Evolutionary conservation across 495 filamentous ascomycete species (phyloP).

Genomic region (Penicillium roqueforti): DNA sequence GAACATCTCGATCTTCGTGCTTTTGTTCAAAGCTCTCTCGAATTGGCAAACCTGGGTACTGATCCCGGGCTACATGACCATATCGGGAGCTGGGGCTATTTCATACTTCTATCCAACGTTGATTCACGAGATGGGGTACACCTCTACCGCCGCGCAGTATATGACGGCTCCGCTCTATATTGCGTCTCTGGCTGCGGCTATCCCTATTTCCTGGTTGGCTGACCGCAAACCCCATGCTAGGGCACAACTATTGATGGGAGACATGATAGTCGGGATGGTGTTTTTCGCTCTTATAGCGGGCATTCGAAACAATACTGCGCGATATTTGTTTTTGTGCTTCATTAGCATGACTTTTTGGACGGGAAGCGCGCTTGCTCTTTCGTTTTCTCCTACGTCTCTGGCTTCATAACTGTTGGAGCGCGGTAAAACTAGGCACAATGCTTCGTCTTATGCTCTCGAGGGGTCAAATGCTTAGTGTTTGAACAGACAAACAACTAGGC

Average conservation of each 20-base stretch:
- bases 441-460: too few species aligned
- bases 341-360: slow-evolving; percentile 10
- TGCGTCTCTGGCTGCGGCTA: slow-evolving; percentile 12
- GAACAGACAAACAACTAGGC: too few species aligned
- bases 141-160: slow-evolving; percentile 30
- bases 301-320: slow-evolving; percentile 2
- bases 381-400: slow-evolving; percentile 6
- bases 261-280: slow-evolving; percentile 1
- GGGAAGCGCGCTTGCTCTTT: slow-evolving; percentile 3
- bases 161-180: slow-evolving; percentile 40
- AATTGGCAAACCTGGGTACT: slow-evolving; percentile 6
- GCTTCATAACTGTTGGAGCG: too few species aligned
- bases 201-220: neutral
- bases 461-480: too few species aligned
- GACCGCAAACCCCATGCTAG: neutral
- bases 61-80: slow-evolving; percentile 1
- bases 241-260: neutral
- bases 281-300: slow-evolving; percentile 10
- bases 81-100: slow-evolving; percentile 12
- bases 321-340: slow-evolving; percentile 10
- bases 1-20: neutral
- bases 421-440: too few species aligned
- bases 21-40: neutral
- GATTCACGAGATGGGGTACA: slow-evolving; percentile 39
- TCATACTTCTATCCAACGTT: slow-evolving; percentile 42